Evolutionary conservation across 371 early-diverging fungal genomes (phyloP).

Genomic region (Cokeromyces recurvatus): DNA sequence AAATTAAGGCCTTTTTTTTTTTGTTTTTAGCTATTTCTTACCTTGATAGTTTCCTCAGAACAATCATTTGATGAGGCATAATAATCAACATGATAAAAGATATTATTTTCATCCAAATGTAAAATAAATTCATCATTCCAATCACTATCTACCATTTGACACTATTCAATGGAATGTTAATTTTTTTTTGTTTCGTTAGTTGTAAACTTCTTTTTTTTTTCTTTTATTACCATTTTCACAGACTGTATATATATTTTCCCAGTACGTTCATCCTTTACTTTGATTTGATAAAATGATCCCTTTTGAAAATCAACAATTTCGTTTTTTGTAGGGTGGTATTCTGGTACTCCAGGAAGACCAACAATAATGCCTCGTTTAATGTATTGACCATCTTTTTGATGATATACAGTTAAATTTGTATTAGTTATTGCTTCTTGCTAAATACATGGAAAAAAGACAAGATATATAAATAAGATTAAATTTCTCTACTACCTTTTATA

Average conservation of each 20-base stretch:
- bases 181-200: not conserved
- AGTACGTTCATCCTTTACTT: conserved; percentile 23
- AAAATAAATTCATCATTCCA: conserved; percentile 26
- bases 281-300: conserved; percentile 20
- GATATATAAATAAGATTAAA: too few species aligned
- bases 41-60: conserved; percentile 1
- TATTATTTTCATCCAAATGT: conserved; percentile 20
- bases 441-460: too few species aligned
- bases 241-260: conserved; percentile 17
- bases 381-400: conserved; percentile 19
- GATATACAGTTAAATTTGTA: conserved; percentile 14
- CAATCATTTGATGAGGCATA: conserved; percentile 21
- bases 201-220: not conserved
- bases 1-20: not conserved
- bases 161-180: not conserved
- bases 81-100: conserved; percentile 23
- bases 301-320: conserved; percentile 15
- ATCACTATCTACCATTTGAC: conserved; percentile 25
- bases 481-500: too few species aligned
- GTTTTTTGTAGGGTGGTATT: conserved; percentile 15
- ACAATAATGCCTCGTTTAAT: conserved; percentile 29
- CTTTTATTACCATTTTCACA: conserved; percentile 14
- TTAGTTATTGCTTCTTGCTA: too few species aligned
- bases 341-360: conserved; percentile 14
- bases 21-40: not conserved